Evolutionary conservation across 139 green algal species (phyloP).

Genomic region (Mesotaenium endlicherianum): DNA sequence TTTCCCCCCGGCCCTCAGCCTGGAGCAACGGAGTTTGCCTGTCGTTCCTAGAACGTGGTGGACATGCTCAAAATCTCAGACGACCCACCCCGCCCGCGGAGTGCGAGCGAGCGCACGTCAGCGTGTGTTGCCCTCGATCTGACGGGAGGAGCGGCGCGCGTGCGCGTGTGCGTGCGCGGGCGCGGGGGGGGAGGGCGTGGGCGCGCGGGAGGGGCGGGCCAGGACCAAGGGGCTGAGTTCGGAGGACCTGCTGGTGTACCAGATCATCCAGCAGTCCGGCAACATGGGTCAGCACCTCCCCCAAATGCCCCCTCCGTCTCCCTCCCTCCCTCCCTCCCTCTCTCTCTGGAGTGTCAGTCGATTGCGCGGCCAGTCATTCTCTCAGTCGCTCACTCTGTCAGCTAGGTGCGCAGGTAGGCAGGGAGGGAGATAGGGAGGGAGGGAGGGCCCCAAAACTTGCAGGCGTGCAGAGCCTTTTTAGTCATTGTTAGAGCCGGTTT

Average conservation of each 20-base stretch:
- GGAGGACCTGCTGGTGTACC: constrained; percentile 87
- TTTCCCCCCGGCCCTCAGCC: too few species aligned
- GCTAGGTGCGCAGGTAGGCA: neutral
- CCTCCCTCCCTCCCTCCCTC: neutral
- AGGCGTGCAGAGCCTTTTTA: neutral
- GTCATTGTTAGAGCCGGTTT: too few species aligned
- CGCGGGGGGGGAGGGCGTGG: too few species aligned
- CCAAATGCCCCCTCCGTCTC: neutral
- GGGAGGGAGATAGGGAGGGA: neutral
- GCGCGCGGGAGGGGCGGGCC: too few species aligned
- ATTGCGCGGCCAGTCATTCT: neutral
- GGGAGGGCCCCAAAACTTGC: neutral
- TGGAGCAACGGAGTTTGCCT: too few species aligned
- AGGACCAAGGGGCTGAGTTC: constrained; percentile 69
- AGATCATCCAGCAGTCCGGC: constrained; percentile 70
- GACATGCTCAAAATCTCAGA: too few species aligned
- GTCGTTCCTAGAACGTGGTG: too few species aligned
- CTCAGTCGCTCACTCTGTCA: neutral
- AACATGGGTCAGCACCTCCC: constrained; percentile 33
- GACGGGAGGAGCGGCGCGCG: too few species aligned
- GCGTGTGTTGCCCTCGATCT: too few species aligned
- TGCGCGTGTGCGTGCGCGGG: too few species aligned
- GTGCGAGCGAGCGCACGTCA: too few species aligned
- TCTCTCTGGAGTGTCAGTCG: neutral
- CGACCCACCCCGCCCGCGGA: too few species aligned